Base-by-base conservation (phyloP, 1,284 basidiomycete genomes). In the Rhodotorula sp. region DNA sequence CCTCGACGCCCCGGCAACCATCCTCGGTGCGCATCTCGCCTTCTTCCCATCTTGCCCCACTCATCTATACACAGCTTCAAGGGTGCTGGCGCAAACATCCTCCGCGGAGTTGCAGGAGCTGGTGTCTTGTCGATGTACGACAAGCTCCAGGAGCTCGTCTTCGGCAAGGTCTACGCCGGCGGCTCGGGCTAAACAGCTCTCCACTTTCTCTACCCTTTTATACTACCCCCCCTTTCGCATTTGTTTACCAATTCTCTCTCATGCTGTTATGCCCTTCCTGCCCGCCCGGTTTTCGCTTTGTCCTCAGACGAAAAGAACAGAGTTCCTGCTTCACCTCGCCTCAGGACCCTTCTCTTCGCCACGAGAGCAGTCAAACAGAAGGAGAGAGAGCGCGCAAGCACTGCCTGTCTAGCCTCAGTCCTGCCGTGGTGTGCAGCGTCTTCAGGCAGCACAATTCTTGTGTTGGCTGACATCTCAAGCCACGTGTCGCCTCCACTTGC, bases 91-190 rank as follows among this genome's bases (percentile, higher is more conserved):
- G 63, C 69, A 58, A 73, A 97, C 87, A 74, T 70, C 67, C 91
- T 97, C 80, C 93, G 93, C 90, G 93, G 94, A 89, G 91, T 96
- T 81, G 94, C 93, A 80, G 94, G 93, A 63, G 59, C 64, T 29
- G 63, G 63, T 64, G 63, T 64, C 63, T 54, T 81, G 76, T 81
- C 81, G 80, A 82, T 81, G 61, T 94, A 93, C 84, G 76, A 83
- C 76, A 77, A 83, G 69, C 79, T 82, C 79, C 84, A 96, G 93
- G 82, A 95, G 88, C 85, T 94, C 91, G 88, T 96, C 92, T 84
- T 93, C 93, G 67, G 67, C 61, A 68, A 68, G 67, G 67, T 68
- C 62, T 68, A 68, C 67, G 64, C 67, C 34, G 67, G 67, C 51
- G 67, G 67, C 62, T 68, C 67, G 57, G 67, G 67, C 61, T 68